A percentile compares a stretch with the other conserved stretches of the same genome.
These are phyloP conservation scores for Quillaja saponaria DNA, from an alignment of 306 rosid species.

Conservation along the genomic window DNA sequence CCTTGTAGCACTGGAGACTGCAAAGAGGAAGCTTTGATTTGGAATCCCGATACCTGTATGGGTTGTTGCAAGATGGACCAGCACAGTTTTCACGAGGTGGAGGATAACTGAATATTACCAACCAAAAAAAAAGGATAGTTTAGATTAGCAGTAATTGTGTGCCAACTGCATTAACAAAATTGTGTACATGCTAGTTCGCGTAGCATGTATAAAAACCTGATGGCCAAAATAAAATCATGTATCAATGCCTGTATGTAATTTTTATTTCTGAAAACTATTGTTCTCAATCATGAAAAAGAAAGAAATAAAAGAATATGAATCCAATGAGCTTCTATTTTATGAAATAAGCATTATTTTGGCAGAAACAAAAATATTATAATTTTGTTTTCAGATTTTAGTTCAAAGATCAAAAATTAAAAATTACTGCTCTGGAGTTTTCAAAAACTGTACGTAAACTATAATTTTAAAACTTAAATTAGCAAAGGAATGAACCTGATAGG, in stretches of 20 bases:
- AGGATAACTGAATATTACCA: constrained; percentile 76
- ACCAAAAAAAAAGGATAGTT: constrained; percentile 8
- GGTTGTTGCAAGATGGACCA: constrained; percentile 74
- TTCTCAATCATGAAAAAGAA: too few species aligned
- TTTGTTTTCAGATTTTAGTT: too few species aligned
- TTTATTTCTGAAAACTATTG: too few species aligned
- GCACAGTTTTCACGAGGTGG: constrained; percentile 82
- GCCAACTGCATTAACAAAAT: too few species aligned
- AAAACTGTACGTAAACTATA: too few species aligned
- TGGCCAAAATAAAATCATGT: constrained; percentile 15
- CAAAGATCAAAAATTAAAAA: too few species aligned
- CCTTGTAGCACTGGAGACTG: constrained; percentile 88
- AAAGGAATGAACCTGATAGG: constrained; percentile 38
- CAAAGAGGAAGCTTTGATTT: constrained; percentile 86
- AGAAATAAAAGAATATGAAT: not conserved
- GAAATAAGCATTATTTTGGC: too few species aligned
- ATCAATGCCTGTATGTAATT: too few species aligned
- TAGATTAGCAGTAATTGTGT: constrained; percentile 9
- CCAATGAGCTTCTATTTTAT: too few species aligned
- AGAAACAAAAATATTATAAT: too few species aligned
- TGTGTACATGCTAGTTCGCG: not conserved
- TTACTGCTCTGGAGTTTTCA: too few species aligned
- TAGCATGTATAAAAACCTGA: constrained; percentile 3
- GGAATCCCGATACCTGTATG: constrained; percentile 86
- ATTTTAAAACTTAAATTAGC: not conserved